These are phyloP conservation scores for Metschnikowia lochheadii DNA, from an alignment of 805 yeast species.

Conservation along the genomic window DNA sequence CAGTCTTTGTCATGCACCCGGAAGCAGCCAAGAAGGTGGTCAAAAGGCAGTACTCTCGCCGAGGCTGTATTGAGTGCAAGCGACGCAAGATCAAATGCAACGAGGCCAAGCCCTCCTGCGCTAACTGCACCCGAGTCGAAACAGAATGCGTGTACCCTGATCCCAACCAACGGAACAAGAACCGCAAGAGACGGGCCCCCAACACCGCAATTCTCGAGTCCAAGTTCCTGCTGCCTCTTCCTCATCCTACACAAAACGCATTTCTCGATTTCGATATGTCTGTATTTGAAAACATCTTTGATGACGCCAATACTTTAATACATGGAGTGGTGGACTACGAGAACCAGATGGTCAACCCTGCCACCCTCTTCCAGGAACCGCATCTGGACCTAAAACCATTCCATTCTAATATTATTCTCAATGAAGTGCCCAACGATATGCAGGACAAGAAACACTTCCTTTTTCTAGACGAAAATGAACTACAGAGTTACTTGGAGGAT, in stretches of 20 bases:
- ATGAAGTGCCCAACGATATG: constrained; percentile 5
- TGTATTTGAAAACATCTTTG: constrained; percentile 17
- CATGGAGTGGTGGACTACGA: constrained; percentile 18
- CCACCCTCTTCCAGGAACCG: constrained; percentile 6
- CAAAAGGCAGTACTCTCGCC: constrained; percentile 18
- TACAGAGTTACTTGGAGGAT: constrained; percentile 12
- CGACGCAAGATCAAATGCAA: constrained; percentile 20
- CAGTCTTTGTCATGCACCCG: neutral
- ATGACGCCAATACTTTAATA: constrained; percentile 18
- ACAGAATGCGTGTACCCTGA: constrained; percentile 13
- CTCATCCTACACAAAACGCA: neutral
- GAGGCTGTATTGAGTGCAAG: constrained; percentile 20
- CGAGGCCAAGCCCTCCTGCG: constrained; percentile 17
- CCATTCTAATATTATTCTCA: constrained; percentile 17
- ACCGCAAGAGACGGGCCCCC: constrained; percentile 4
- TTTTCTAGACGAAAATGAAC: constrained; percentile 16
- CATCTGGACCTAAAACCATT: constrained; percentile 16
- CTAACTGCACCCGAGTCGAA: constrained; percentile 14
- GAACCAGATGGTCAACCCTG: constrained; percentile 4
- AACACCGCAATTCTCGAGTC: neutral
- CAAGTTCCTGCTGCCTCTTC: neutral
- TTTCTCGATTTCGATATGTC: constrained; percentile 11
- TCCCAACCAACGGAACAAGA: constrained; percentile 9
- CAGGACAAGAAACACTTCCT: constrained; percentile 10
- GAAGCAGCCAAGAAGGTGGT: constrained; percentile 1